phyloP scores from a whole-genome alignment of 352 stramenopile species.

The Phytophthora melonis region DNA sequence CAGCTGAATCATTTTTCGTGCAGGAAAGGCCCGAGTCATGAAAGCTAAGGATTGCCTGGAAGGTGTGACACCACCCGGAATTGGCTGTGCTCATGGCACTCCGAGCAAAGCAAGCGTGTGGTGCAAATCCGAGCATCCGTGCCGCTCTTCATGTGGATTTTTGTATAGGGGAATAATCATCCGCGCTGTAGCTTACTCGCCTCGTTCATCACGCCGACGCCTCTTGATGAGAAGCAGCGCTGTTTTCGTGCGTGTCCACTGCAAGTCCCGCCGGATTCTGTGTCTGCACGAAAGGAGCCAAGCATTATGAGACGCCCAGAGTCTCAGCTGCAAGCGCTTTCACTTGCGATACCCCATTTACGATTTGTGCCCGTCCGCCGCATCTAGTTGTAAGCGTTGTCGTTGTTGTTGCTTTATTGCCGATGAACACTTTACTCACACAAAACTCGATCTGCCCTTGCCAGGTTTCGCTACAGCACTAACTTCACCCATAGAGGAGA shows the following conservation, averaged over 20 bases:
- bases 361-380: background rate
- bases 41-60: slow-evolving; percentile 20
- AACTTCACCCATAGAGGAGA: slow-evolving; percentile 26
- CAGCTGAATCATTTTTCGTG: slow-evolving; percentile 8
- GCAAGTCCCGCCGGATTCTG: slow-evolving; percentile 2
- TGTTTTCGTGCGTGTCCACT: slow-evolving; percentile 6
- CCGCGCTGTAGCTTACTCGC: slow-evolving; percentile 4
- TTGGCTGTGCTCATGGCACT: slow-evolving; percentile 31
- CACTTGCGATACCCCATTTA: slow-evolving; percentile 4
- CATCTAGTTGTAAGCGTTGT: background rate
- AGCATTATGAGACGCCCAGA: background rate
- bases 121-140: slow-evolving; percentile 10
- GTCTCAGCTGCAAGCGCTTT: background rate
- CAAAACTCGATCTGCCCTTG: slow-evolving; percentile 42
- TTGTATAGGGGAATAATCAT: slow-evolving; percentile 19
- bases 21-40: slow-evolving; percentile 6
- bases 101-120: slow-evolving; percentile 22
- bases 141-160: slow-evolving; percentile 10
- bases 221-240: slow-evolving; percentile 1
- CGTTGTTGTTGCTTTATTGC: background rate
- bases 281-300: background rate
- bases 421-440: slow-evolving; percentile 23
- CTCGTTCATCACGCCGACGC: background rate
- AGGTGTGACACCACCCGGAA: slow-evolving; percentile 32
- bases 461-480: slow-evolving; percentile 37